phyloP scores from a whole-genome alignment of 2,329 filamentous ascomycete species.

The Pseudocercospora crystallina region DNA sequence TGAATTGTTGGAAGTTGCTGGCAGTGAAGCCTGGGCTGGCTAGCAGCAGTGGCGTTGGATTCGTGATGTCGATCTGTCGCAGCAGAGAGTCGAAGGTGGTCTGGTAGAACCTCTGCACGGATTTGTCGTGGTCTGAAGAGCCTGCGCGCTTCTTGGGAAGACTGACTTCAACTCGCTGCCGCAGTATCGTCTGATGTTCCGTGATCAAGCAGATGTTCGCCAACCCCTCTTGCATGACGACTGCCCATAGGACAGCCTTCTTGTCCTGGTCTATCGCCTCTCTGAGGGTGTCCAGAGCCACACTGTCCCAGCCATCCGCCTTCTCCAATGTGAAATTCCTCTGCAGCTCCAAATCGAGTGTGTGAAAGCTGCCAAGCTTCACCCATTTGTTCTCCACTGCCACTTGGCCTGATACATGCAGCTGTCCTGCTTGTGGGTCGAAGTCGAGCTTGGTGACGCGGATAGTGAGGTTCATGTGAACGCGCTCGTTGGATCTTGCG shows the following conservation, averaged over 20 bases:
- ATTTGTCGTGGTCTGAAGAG: slow-evolving; percentile 62
- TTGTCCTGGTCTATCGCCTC: slow-evolving; percentile 78
- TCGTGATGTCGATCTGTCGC: slow-evolving; percentile 72
- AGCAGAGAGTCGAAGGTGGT: slow-evolving; percentile 73
- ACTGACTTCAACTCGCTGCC: slow-evolving; percentile 65
- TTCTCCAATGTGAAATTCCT: slow-evolving; percentile 88
- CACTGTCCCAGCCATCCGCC: slow-evolving; percentile 81
- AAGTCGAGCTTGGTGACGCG: slow-evolving; percentile 67
- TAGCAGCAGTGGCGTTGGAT: slow-evolving; percentile 71
- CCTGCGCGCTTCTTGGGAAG: slow-evolving; percentile 68
- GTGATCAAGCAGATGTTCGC: slow-evolving; percentile 83
- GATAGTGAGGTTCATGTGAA: slow-evolving; percentile 65
- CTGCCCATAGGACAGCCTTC: slow-evolving; percentile 79
- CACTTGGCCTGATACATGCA: slow-evolving; percentile 68
- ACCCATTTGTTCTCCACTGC: slow-evolving; percentile 66
- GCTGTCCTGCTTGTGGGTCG: slow-evolving; percentile 64
- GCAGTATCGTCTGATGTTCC: slow-evolving; percentile 73
- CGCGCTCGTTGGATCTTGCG: slow-evolving; percentile 59
- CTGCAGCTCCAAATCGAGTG: slow-evolving; percentile 80
- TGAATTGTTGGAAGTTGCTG: slow-evolving; percentile 73
- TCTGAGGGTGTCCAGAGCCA: slow-evolving; percentile 73
- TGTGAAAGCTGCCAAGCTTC: slow-evolving; percentile 67
- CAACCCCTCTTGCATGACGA: slow-evolving; percentile 88
- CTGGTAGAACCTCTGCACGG: slow-evolving; percentile 66
- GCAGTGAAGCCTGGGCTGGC: slow-evolving; percentile 90